Percentiles rank a stretch among this genome's conserved stretches.
These are phyloP conservation scores for Saturnispora sekii DNA, from an alignment of 805 yeast species.

Conservation along the genomic window DNA sequence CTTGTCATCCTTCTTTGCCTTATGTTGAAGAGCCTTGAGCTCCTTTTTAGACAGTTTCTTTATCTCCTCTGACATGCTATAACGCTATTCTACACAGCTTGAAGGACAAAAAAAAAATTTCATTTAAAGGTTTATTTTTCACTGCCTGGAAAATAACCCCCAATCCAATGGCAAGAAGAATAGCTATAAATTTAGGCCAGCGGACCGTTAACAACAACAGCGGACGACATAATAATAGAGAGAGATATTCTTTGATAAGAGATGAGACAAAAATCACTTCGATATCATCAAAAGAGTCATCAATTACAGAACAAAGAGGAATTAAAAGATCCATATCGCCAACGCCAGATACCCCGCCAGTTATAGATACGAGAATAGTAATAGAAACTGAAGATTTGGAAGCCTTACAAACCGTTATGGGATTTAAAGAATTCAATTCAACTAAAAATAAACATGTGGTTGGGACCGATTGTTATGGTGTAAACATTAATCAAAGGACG, in stretches of 20 bases:
- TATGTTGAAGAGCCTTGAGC: constrained; percentile 51
- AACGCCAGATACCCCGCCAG: background rate
- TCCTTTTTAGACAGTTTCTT: constrained; percentile 56
- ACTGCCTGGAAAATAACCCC: constrained; percentile 1
- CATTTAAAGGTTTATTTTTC: background rate
- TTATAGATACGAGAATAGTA: constrained; percentile 5
- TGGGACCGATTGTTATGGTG: constrained; percentile 38
- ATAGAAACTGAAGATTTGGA: constrained; percentile 19
- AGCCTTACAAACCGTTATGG: constrained; percentile 33
- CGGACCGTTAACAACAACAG: background rate
- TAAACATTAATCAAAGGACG: constrained; percentile 28
- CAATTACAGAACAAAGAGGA: background rate
- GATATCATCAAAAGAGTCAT: no score
- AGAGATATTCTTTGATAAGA: background rate
- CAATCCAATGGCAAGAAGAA: constrained; percentile 11
- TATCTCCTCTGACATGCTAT: constrained; percentile 8
- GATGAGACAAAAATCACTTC: background rate
- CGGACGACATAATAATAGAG: background rate
- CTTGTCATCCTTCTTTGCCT: constrained; percentile 29
- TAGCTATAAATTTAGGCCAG: constrained; percentile 10
- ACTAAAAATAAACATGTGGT: constrained; percentile 50
- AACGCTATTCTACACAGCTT: no score
- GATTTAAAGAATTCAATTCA: constrained; percentile 44
- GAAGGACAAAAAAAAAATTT: background rate
- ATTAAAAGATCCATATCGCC: no score